Conservation (phyloP, 148 eudicot genomes). For the Drosera capensis region DNA sequence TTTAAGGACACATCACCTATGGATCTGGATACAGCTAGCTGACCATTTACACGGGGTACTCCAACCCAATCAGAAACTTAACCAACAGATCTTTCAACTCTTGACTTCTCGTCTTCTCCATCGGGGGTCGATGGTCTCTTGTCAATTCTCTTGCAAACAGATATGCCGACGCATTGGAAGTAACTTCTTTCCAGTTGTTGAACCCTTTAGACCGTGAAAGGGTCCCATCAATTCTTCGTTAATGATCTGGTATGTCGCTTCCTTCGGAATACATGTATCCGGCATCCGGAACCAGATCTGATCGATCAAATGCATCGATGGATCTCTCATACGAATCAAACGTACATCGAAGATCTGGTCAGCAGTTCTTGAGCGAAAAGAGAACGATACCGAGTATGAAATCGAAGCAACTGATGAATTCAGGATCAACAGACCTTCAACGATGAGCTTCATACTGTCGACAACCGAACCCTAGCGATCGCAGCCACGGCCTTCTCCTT, state of each 20-base stretch:
- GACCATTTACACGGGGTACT: conserved; percentile 80
- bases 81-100: conserved; percentile 90
- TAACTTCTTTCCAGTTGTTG: conserved; percentile 34
- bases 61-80: conserved; percentile 82
- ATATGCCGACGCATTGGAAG: conserved; percentile 39
- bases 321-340: not conserved
- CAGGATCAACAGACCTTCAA: no score
- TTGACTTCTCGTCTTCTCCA: conserved; percentile 69
- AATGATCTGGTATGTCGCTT: conserved; percentile 81
- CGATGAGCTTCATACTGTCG: no score
- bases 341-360: not conserved
- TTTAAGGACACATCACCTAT: conserved; percentile 82
- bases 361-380: not conserved
- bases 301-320: not conserved
- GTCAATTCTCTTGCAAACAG: conserved; percentile 77
- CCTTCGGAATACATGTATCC: conserved; percentile 61
- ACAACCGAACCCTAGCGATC: no score
- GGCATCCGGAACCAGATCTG: conserved; percentile 55
- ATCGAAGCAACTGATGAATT: not conserved
- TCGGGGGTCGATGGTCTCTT: conserved; percentile 91
- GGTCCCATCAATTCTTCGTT: conserved; percentile 45
- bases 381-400: no score
- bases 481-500: no score
- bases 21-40: conserved; percentile 91
- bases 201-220: conserved; percentile 36